Conservation (phyloP, 176 grass and related monocot genomes). For the Microstegium vimineum region DNA sequence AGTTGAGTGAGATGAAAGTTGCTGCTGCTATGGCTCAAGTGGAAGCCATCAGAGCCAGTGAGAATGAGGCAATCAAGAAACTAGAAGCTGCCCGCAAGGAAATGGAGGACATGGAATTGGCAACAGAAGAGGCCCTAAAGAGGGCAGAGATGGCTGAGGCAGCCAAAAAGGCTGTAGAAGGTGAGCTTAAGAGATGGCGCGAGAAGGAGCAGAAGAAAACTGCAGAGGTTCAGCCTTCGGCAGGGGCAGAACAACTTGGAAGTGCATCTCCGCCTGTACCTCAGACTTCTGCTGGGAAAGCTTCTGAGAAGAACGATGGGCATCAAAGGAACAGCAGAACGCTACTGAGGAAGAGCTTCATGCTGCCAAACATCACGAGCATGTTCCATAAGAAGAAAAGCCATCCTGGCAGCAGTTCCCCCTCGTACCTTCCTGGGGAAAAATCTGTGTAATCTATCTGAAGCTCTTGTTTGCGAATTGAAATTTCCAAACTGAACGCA, state of each 20-base stretch:
- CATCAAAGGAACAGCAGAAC: slow-evolving; percentile 37
- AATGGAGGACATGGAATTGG: slow-evolving; percentile 87
- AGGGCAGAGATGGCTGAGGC: slow-evolving; percentile 92
- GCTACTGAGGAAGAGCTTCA: slow-evolving; percentile 58
- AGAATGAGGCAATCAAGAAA: slow-evolving; percentile 80
- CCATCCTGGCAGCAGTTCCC: slow-evolving; percentile 47
- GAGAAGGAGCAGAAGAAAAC: slow-evolving; percentile 80
- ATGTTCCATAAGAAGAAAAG: slow-evolving; percentile 84
- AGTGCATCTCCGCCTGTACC: slow-evolving; percentile 28
- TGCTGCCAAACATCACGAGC: slow-evolving; percentile 55
- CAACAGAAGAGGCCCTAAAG: slow-evolving; percentile 84
- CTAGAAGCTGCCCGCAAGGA: slow-evolving; percentile 72
- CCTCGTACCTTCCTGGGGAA: slow-evolving; percentile 53
- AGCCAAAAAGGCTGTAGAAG: slow-evolving; percentile 90
- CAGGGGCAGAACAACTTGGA: slow-evolving; percentile 40
- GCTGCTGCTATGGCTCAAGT: slow-evolving; percentile 90
- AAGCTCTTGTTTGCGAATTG: slow-evolving; percentile 13
- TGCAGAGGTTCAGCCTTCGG: slow-evolving; percentile 45
- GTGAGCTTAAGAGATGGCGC: slow-evolving; percentile 80
- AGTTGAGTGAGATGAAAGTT: slow-evolving; percentile 92
- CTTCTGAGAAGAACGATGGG: slow-evolving; percentile 47
- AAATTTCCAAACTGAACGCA: slow-evolving; percentile 23
- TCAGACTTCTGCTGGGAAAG: slow-evolving; percentile 33
- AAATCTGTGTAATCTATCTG: slow-evolving; percentile 51
- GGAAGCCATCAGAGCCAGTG: slow-evolving; percentile 80